phyloP scores from a whole-genome alignment of 2,329 filamentous ascomycete genomes.

The Clarireedia monteithiana region DNA sequence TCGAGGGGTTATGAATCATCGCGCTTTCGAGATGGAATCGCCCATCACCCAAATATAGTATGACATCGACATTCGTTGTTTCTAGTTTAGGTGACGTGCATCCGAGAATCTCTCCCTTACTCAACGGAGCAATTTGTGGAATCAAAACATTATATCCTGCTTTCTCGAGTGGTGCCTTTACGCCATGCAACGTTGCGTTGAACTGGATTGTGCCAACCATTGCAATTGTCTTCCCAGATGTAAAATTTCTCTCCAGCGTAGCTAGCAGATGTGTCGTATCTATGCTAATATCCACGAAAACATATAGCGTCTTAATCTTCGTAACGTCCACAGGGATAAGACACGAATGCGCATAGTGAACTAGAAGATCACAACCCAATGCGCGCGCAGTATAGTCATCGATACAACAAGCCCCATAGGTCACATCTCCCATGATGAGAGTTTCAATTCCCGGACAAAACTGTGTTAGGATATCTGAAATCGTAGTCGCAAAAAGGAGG shows the following conservation, averaged over 20 bases:
- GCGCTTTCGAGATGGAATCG: constrained; percentile 95
- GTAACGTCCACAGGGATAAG: constrained; percentile 94
- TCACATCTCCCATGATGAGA: constrained; percentile 98
- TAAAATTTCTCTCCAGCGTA: constrained; percentile 83
- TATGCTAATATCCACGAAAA: constrained; percentile 97
- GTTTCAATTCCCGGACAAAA: constrained; percentile 91
- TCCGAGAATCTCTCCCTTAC: constrained; percentile 93
- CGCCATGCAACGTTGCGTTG: constrained; percentile 90
- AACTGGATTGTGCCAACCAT: constrained; percentile 98
- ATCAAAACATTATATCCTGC: constrained; percentile 82
- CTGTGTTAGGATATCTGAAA: constrained; percentile 89
- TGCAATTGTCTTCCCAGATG: constrained; percentile 76
- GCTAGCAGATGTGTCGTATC: constrained; percentile 81
- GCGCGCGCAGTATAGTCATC: constrained; percentile 96
- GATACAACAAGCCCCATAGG: constrained; percentile 96
- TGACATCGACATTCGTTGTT: constrained; percentile 59
- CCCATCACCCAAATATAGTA: constrained; percentile 86
- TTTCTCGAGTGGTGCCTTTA: constrained; percentile 67
- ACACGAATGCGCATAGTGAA: constrained; percentile 96
- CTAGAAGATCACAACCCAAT: constrained; percentile 84
- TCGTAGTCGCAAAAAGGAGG: constrained; percentile 90
- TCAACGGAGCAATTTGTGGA: constrained; percentile 86
- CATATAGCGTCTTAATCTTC: constrained; percentile 93
- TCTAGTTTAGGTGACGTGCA: constrained; percentile 78
- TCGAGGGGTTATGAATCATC: constrained; percentile 93